These are phyloP conservation scores for Phialophora tarda DNA, from an alignment of 2,329 filamentous ascomycete species.

Conservation along the genomic window DNA sequence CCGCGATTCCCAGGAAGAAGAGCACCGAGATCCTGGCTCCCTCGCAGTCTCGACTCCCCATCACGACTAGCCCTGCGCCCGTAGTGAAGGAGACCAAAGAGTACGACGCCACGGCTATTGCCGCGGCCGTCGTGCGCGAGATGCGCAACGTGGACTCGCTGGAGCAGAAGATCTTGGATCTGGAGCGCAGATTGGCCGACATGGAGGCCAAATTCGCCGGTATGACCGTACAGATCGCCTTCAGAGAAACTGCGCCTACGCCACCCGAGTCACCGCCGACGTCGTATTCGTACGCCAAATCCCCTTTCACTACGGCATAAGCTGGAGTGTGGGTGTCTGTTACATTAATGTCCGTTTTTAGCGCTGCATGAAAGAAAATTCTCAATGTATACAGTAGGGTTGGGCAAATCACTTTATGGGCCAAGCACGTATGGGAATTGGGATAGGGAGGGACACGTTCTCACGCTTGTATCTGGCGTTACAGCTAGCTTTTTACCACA, in stretches of 20 bases:
- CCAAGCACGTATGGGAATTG: neutral
- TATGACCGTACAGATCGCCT: conserved; percentile 24
- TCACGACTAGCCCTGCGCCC: neutral
- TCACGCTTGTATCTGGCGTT: neutral
- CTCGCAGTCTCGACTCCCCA: neutral
- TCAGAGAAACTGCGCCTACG: conserved; percentile 23
- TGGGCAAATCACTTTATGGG: neutral
- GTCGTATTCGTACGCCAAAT: neutral
- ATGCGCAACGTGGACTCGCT: conserved; percentile 6
- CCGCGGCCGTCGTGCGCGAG: neutral
- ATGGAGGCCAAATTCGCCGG: conserved; percentile 28
- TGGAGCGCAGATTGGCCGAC: conserved; percentile 27
- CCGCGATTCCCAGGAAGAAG: neutral
- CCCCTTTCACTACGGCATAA: neutral
- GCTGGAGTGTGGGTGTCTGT: neutral
- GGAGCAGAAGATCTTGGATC: conserved; percentile 25
- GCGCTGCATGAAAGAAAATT: conserved; percentile 5
- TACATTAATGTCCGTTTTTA: conserved; percentile 5
- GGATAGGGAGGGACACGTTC: neutral
- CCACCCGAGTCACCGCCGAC: conserved; percentile 26
- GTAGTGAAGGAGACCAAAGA: neutral
- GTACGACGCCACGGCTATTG: neutral
- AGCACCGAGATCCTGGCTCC: neutral
- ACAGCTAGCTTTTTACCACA: neutral
- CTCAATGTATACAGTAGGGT: neutral